These are phyloP conservation scores for Passalora sequoiae DNA, from an alignment of 2,329 filamentous ascomycete species.

Conservation along the genomic window DNA sequence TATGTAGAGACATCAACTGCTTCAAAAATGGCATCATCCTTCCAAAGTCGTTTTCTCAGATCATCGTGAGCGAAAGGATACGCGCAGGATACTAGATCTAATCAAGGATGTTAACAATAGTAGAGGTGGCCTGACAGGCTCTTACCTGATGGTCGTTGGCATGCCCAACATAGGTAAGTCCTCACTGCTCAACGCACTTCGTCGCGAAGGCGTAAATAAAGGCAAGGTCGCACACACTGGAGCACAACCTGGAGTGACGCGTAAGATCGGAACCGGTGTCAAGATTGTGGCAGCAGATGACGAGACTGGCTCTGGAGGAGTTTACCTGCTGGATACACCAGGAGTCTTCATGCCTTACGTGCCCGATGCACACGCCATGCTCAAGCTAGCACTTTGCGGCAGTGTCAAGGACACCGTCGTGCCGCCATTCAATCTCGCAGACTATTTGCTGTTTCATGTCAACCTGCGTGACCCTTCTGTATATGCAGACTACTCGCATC, in stretches of 20 bases:
- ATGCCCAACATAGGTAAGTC: constrained; percentile 99
- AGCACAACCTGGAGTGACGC: constrained; percentile 80
- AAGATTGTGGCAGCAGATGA: constrained; percentile 64
- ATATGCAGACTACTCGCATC: constrained; percentile 60
- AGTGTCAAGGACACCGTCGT: constrained; percentile 88
- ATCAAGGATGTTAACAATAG: constrained; percentile 49
- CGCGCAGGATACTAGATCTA: constrained; percentile 46
- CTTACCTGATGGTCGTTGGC: constrained; percentile 80
- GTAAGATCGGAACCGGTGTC: constrained; percentile 72
- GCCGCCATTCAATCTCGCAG: constrained; percentile 69
- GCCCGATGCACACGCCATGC: constrained; percentile 76
- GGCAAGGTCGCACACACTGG: constrained; percentile 77
- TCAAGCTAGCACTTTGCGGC: constrained; percentile 88
- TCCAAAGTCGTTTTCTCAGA: constrained; percentile 51
- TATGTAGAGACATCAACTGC: constrained; percentile 43
- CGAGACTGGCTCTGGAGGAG: constrained; percentile 49
- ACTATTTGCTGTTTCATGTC: constrained; percentile 82
- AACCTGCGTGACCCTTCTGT: constrained; percentile 61
- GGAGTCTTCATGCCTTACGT: constrained; percentile 95
- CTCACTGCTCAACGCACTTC: constrained; percentile 82
- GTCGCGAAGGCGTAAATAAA: constrained; percentile 60
- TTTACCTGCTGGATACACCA: constrained; percentile 86
- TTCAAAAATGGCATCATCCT: constrained; percentile 51
- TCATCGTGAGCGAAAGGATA: constrained; percentile 41
- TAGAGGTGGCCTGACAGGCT: constrained; percentile 65